phyloP scores from a whole-genome alignment of 805 yeast species.

The Saccharomycopsis fibuligera region DNA sequence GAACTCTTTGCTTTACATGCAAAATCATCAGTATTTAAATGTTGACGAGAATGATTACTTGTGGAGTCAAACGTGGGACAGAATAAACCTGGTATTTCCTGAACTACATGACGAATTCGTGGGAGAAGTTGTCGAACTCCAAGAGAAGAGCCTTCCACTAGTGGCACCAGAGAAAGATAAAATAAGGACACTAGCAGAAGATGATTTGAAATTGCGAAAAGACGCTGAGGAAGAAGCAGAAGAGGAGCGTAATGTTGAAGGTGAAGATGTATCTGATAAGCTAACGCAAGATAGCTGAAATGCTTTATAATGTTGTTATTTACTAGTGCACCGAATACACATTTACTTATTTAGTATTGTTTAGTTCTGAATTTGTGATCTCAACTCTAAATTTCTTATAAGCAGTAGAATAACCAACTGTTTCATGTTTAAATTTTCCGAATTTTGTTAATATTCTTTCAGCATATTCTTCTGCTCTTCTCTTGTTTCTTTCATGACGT shows the following conservation, averaged over 20 bases:
- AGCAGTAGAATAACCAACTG: neutral
- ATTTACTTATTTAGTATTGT: too few relatives aligned
- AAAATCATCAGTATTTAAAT: slow-evolving; percentile 12
- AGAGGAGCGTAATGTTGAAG: too few relatives aligned
- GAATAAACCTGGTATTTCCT: slow-evolving; percentile 13
- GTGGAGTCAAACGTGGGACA: slow-evolving; percentile 19
- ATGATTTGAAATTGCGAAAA: neutral
- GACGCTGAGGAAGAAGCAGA: neutral
- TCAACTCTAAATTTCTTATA: neutral
- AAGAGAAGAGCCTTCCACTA: too few relatives aligned
- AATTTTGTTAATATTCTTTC: neutral
- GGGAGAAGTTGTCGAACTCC: slow-evolving; percentile 4
- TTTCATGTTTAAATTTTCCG: slow-evolving; percentile 1
- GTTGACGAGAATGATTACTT: slow-evolving; percentile 9
- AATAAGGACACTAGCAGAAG: neutral
- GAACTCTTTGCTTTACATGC: slow-evolving; percentile 19
- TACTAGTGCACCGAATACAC: too few relatives aligned
- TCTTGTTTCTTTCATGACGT: neutral
- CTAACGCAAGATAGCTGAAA: too few relatives aligned
- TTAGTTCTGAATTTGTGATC: too few relatives aligned
- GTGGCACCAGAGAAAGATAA: neutral
- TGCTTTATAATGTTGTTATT: too few relatives aligned
- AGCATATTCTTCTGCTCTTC: neutral
- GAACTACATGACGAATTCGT: slow-evolving; percentile 10
- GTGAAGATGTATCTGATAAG: too few relatives aligned